Percentiles rank a stretch among this genome's conserved stretches.
These are phyloP conservation scores for Tetrahymena thermophila DNA, from an alignment of 73 alveolate genomes.

Conservation along the genomic window DNA sequence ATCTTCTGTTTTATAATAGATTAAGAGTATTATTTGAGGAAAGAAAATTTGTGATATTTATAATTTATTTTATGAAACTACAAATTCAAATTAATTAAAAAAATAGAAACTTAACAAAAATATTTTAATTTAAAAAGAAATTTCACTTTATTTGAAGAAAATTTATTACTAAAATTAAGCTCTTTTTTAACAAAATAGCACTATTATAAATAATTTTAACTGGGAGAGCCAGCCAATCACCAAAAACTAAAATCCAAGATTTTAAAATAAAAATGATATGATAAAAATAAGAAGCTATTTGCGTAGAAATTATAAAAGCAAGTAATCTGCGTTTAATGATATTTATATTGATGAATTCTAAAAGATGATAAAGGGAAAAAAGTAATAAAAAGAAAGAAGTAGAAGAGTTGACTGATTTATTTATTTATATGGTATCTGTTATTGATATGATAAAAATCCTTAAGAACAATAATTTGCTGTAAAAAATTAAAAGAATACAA, in stretches of 20 bases:
- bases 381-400: background rate
- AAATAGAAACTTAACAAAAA: no score
- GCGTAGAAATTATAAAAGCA: background rate
- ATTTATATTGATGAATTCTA: background rate
- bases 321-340: background rate
- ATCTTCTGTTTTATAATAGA: no score
- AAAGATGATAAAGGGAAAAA: background rate
- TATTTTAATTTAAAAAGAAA: no score
- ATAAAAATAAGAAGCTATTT: no score
- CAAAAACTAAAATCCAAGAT: no score
- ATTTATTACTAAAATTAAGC: background rate
- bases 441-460: background rate
- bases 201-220: background rate
- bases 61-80: no score
- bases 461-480: background rate
- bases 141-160: background rate
- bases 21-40: no score
- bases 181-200: background rate
- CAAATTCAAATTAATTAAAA: no score
- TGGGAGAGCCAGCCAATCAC: background rate
- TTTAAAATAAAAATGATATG: no score
- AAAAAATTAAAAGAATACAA: background rate
- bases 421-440: background rate
- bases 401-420: background rate
- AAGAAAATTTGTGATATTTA: no score